phyloP scores from a whole-genome alignment of 2,329 filamentous ascomycete genomes.

The Xylariaceae sp. region DNA sequence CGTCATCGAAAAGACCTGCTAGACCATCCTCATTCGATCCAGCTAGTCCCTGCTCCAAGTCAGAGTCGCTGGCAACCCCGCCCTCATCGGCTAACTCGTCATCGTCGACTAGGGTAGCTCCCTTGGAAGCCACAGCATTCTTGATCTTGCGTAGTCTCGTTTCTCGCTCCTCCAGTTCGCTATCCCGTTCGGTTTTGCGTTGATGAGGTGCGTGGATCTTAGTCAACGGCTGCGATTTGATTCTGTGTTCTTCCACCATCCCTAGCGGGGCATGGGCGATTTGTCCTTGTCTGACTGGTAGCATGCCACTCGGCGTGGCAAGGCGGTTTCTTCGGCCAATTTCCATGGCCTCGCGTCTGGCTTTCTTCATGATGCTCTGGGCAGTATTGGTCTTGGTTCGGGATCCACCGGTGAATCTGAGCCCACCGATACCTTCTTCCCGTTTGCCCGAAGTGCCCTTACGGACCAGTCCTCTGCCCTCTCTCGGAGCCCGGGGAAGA shows the following conservation, averaged over 20 bases:
- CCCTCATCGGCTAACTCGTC: constrained; percentile 37
- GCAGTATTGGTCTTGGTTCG: constrained; percentile 56
- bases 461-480: constrained; percentile 30
- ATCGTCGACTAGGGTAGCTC: constrained; percentile 30
- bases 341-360: constrained; percentile 58
- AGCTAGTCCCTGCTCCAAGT: constrained; percentile 11
- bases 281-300: constrained; percentile 40
- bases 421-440: constrained; percentile 32
- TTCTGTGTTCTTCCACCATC: constrained; percentile 57
- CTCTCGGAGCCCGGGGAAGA: constrained; percentile 48
- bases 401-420: constrained; percentile 51
- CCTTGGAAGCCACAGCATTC: constrained; percentile 8
- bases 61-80: constrained; percentile 16
- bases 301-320: constrained; percentile 42
- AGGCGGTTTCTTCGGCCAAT: constrained; percentile 53
- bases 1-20: constrained; percentile 25
- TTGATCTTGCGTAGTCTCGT: constrained; percentile 41
- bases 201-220: constrained; percentile 22
- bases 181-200: constrained; percentile 16
- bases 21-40: constrained; percentile 29
- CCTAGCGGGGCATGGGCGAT: constrained; percentile 54
- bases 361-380: constrained; percentile 58
- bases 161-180: constrained; percentile 42
- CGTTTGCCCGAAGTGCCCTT: constrained; percentile 12
- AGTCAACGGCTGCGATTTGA: constrained; percentile 40